A percentile compares a stretch with the other conserved stretches of the same genome.
These are phyloP conservation scores for Leishmania mexicana DNA, from an alignment of 208 protist species.

Conservation along the genomic window DNA sequence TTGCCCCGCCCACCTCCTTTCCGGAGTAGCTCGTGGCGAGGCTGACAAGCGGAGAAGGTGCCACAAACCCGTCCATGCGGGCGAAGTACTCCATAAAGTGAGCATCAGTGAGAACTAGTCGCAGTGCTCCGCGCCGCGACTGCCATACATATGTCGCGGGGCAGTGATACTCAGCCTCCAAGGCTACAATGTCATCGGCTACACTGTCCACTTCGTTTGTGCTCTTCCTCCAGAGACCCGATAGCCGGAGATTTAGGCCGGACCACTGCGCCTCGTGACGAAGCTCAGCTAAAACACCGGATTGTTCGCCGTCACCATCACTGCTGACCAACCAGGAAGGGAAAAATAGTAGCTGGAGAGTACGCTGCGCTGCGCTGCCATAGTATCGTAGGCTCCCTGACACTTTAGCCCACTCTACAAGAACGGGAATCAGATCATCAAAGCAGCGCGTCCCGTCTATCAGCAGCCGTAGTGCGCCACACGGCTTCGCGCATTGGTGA, in stretches of 20 bases:
- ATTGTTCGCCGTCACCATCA: not conserved
- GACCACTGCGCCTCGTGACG: constrained; percentile 17
- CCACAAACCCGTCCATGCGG: constrained; percentile 20
- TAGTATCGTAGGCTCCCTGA: constrained; percentile 29
- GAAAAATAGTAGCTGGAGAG: constrained; percentile 13
- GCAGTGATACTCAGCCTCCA: constrained; percentile 17
- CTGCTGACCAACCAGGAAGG: not conserved
- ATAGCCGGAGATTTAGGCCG: not conserved
- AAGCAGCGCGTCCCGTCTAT: constrained; percentile 27
- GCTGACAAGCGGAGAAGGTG: not conserved
- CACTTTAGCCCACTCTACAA: constrained; percentile 14
- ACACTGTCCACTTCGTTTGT: not conserved
- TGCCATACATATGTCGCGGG: constrained; percentile 29
- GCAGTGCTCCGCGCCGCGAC: constrained; percentile 2
- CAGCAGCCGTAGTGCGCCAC: constrained; percentile 18
- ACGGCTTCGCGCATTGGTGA: not conserved
- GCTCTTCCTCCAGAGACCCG: constrained; percentile 6
- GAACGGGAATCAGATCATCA: constrained; percentile 9
- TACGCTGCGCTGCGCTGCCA: constrained; percentile 15
- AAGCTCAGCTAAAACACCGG: not conserved
- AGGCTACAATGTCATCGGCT: constrained; percentile 3
- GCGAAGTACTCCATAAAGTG: constrained; percentile 19
- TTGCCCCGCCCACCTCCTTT: not conserved
- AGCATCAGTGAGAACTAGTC: constrained; percentile 26
- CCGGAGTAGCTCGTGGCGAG: constrained; percentile 1